phyloP scores from a whole-genome alignment of 2,329 filamentous ascomycete species.

The Hypoxylon sp. region DNA sequence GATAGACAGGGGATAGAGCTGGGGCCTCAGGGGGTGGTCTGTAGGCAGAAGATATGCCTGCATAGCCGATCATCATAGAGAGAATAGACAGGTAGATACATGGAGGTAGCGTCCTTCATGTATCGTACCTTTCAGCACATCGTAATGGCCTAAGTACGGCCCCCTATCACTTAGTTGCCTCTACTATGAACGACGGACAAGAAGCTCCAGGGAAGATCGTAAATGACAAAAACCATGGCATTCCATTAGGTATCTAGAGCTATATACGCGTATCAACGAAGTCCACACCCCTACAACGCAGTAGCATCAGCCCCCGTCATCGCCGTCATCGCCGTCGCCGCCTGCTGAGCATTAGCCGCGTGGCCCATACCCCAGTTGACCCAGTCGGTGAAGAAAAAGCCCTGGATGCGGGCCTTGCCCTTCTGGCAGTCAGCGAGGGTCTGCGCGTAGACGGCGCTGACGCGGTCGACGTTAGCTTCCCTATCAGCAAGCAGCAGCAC shows the following conservation, averaged over 20 bases:
- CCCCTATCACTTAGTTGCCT: background rate
- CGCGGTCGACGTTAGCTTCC: slow-evolving; percentile 58
- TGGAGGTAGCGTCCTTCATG: too few species aligned
- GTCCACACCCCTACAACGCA: background rate
- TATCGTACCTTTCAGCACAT: too few species aligned
- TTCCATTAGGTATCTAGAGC: background rate
- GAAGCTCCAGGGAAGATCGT: background rate
- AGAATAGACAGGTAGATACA: too few species aligned
- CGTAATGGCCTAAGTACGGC: too few species aligned
- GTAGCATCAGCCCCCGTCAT: background rate
- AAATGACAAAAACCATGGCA: background rate
- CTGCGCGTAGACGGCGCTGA: slow-evolving; percentile 70
- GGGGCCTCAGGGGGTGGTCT: too few species aligned
- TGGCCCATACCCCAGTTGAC: slow-evolving; percentile 73
- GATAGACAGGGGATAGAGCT: too few species aligned
- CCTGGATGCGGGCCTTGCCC: slow-evolving; percentile 66
- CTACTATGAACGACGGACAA: background rate
- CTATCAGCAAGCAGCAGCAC: slow-evolving; percentile 67
- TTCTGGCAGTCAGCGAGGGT: slow-evolving; percentile 68
- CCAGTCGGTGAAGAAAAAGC: slow-evolving; percentile 75
- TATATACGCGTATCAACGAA: background rate
- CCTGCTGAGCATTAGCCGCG: slow-evolving; percentile 43
- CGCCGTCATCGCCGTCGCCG: background rate
- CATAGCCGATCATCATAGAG: too few species aligned
- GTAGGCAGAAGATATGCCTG: too few species aligned